Base-by-base conservation (phyloP, 768 basidiomycete genomes). In the Mycena alexandri region DNA sequence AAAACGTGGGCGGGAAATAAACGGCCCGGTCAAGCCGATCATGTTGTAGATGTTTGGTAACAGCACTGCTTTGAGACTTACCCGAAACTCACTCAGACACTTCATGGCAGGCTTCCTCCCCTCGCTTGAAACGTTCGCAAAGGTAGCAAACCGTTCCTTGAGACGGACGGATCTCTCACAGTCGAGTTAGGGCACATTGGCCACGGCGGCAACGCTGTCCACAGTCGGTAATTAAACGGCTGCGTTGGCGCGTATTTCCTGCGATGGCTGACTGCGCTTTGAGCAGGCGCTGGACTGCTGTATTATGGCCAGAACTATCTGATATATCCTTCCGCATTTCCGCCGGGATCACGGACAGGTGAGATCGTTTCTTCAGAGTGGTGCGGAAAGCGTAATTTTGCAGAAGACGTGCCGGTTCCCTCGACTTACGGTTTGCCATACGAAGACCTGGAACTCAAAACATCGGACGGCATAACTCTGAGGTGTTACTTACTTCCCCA, bases 221-320 rank as follows among this genome's bases (percentile, higher is more conserved):
- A 89, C 88, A 51, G 77, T 90, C 61, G 85, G 88, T 89, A 67
- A 81, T 78, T 44, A 53, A 21, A 21, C 50, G n/a, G 14, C 24
- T n/a, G 12, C 36, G 33, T 21, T 48, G 56, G 41, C 14, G 38
- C 38, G 43, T 34, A 63, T 63, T 24, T 29, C 41, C 44, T 43
- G 38, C 42, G n/a, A 21, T 19, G 53, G 42, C 56, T 67, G 19
- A 52, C 74, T 60, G 50, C 61, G 41, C 51, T 43, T 63, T 9
- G 19, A 24, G 22, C 70, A 93, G 92, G 89, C 65, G 86, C 86
- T 55, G 90, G 92, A 12, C 83, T 96, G 41, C 85, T 95, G 19
- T 95, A 92, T 78, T 91, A 92, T 71, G 94, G 93, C 33, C 96
- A 98, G 76, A 92, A 90, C 75, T 91, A 87, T 71, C 83, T 98